phyloP scores from a whole-genome alignment of 108 stramenopile species.

The Mediolabrus comicus region DNA sequence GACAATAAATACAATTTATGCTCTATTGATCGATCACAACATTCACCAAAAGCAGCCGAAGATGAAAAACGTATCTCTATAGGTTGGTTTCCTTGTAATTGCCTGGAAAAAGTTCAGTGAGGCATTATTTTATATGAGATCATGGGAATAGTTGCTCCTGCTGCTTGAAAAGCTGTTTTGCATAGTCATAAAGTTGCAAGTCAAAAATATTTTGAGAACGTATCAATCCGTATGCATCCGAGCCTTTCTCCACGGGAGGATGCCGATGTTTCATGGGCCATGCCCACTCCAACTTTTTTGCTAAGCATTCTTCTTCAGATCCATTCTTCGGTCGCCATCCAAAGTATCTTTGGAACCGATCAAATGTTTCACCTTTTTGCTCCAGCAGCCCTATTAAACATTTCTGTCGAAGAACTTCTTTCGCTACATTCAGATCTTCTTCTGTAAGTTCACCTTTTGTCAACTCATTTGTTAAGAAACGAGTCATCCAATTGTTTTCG shows the following conservation, averaged over 20 bases:
- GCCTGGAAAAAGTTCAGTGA: slow-evolving; percentile 45
- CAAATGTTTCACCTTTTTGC: slow-evolving; percentile 26
- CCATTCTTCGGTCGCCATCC: slow-evolving; percentile 39
- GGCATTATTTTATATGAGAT: background rate
- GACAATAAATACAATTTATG: slow-evolving; percentile 73
- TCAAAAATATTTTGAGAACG: slow-evolving; percentile 54
- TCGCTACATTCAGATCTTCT: slow-evolving; percentile 41
- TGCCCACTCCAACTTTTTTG: slow-evolving; percentile 43
- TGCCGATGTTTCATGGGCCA: slow-evolving; percentile 55
- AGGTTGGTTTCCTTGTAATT: slow-evolving; percentile 80
- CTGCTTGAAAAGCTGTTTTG: slow-evolving; percentile 42
- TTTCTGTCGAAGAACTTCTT: slow-evolving; percentile 54
- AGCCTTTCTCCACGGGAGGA: slow-evolving; percentile 26
- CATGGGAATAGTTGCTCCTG: background rate
- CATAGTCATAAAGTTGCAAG: slow-evolving; percentile 53
- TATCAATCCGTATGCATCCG: slow-evolving; percentile 40
- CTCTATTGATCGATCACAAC: slow-evolving; percentile 26
- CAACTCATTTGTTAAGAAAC: slow-evolving; percentile 46
- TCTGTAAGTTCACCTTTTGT: slow-evolving; percentile 48
- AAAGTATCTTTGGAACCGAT: slow-evolving; percentile 33
- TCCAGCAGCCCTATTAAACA: slow-evolving; percentile 51
- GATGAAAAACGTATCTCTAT: slow-evolving; percentile 30
- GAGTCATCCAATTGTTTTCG: slow-evolving; percentile 51
- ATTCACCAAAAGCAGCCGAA: background rate
- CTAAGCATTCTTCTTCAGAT: slow-evolving; percentile 33